Percentiles rank a stretch among this genome's conserved stretches.
Evolutionary conservation across 306 rosid species (phyloP).

Genomic region (Cercis canadensis): DNA sequence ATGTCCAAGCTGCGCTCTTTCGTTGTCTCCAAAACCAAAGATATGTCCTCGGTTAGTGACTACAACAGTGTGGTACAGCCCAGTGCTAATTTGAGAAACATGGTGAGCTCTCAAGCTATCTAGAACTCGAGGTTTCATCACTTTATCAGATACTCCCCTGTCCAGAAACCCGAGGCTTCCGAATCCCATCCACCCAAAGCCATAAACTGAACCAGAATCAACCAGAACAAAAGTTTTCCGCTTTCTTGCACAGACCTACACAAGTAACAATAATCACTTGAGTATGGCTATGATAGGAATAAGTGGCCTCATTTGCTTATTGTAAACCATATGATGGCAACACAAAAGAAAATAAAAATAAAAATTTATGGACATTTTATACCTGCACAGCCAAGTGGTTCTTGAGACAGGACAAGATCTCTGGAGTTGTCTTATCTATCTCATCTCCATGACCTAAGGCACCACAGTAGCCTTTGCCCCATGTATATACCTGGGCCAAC

Average conservation of each 20-base stretch:
- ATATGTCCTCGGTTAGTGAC: conserved; percentile 73
- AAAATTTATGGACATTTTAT: conserved; percentile 2
- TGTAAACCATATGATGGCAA: conserved; percentile 23
- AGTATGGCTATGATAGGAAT: neutral
- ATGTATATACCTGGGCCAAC: conserved; percentile 72
- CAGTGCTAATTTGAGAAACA: conserved; percentile 90
- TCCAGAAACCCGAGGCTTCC: conserved; percentile 95
- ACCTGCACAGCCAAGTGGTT: conserved; percentile 87
- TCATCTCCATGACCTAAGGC: conserved; percentile 98
- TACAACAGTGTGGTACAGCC: conserved; percentile 77
- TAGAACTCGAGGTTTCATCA: conserved; percentile 68
- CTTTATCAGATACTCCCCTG: conserved; percentile 73
- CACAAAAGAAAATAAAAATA: too few relatives aligned
- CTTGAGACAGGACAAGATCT: conserved; percentile 61
- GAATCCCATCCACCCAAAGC: conserved; percentile 89
- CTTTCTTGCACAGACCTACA: conserved; percentile 90
- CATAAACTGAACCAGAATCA: conserved; percentile 78
- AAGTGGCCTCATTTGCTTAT: neutral
- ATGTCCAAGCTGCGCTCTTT: conserved; percentile 90
- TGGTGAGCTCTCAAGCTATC: conserved; percentile 70
- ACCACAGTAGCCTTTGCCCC: conserved; percentile 98
- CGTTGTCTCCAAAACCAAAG: conserved; percentile 93
- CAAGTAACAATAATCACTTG: conserved; percentile 21
- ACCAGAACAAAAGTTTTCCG: conserved; percentile 85
- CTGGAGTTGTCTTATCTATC: conserved; percentile 87